Evolutionary conservation across 768 basidiomycete genomes (phyloP).

Genomic region (Amanita thiersii): DNA sequence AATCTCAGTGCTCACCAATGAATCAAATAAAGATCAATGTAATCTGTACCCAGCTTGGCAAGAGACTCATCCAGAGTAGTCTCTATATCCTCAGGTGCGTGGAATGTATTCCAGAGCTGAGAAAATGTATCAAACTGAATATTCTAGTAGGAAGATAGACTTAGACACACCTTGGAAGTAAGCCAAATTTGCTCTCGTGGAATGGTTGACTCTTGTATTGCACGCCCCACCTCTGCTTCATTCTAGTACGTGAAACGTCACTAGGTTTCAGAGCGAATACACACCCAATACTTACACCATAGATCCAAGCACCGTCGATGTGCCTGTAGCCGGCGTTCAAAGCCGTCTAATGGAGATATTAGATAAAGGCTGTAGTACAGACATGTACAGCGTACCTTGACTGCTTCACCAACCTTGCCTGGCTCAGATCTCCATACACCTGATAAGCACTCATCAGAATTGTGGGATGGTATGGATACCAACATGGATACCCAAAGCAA

Average conservation of each 20-base stretch:
- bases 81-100: conserved; percentile 68
- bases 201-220: conserved; percentile 48
- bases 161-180: conserved; percentile 43
- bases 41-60: conserved; percentile 50
- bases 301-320: conserved; percentile 70
- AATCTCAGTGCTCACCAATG: conserved; percentile 47
- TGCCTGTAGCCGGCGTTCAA: conserved; percentile 59
- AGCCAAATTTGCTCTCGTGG: conserved; percentile 60
- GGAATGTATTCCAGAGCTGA: conserved; percentile 69
- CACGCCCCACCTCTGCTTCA: conserved; percentile 61
- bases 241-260: conserved; percentile 31
- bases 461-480: not conserved
- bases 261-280: not conserved
- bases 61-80: conserved; percentile 59
- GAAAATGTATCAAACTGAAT: too few relatives aligned
- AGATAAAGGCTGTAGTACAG: not conserved
- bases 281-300: conserved; percentile 32
- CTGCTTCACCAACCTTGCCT: conserved; percentile 59
- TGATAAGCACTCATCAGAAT: conserved; percentile 14
- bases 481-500: conserved; percentile 52
- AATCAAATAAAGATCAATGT: conserved; percentile 76
- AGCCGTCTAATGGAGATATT: conserved; percentile 32
- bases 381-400: conserved; percentile 33
- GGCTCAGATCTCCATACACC: conserved; percentile 55
- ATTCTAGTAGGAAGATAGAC: too few relatives aligned